phyloP scores from a whole-genome alignment of 2,329 filamentous ascomycete species.

The Chaetothyriales sp. region DNA sequence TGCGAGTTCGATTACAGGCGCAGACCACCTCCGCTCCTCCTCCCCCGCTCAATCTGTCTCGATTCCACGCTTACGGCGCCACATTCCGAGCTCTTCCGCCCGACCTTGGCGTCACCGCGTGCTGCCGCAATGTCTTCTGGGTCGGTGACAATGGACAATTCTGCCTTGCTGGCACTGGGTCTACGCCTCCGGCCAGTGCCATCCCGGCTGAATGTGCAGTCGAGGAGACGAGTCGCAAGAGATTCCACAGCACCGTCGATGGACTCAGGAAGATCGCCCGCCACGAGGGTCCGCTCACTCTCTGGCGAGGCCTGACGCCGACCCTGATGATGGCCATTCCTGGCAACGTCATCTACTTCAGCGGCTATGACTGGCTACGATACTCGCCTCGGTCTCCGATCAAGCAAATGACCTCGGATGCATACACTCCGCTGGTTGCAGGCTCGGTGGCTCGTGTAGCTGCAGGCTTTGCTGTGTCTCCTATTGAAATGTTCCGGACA shows the following conservation, averaged over 20 bases:
- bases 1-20: slow-evolving; percentile 85
- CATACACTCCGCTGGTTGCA: slow-evolving; percentile 63
- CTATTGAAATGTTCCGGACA: slow-evolving; percentile 87
- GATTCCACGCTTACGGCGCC: slow-evolving; percentile 36
- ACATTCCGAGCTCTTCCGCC: slow-evolving; percentile 56
- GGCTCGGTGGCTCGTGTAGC: slow-evolving; percentile 64
- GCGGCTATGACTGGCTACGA: slow-evolving; percentile 89
- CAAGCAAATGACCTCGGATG: slow-evolving; percentile 45
- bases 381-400: slow-evolving; percentile 60
- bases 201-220: slow-evolving; percentile 59
- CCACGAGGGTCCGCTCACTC: slow-evolving; percentile 70
- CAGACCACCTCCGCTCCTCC: slow-evolving; percentile 44
- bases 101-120: slow-evolving; percentile 81
- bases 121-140: slow-evolving; percentile 95
- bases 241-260: slow-evolving; percentile 81
- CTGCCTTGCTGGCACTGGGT: slow-evolving; percentile 52
- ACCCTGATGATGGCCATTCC: slow-evolving; percentile 89
- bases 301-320: slow-evolving; percentile 90
- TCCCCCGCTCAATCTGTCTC: slow-evolving; percentile 40
- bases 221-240: slow-evolving; percentile 68
- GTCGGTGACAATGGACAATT: slow-evolving; percentile 69
- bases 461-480: slow-evolving; percentile 69
- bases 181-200: slow-evolving; percentile 29
- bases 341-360: slow-evolving; percentile 96
- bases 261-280: slow-evolving; percentile 86